Conservation (phyloP, 2,329 filamentous ascomycete species). For the Colletotrichum nymphaeae region DNA sequence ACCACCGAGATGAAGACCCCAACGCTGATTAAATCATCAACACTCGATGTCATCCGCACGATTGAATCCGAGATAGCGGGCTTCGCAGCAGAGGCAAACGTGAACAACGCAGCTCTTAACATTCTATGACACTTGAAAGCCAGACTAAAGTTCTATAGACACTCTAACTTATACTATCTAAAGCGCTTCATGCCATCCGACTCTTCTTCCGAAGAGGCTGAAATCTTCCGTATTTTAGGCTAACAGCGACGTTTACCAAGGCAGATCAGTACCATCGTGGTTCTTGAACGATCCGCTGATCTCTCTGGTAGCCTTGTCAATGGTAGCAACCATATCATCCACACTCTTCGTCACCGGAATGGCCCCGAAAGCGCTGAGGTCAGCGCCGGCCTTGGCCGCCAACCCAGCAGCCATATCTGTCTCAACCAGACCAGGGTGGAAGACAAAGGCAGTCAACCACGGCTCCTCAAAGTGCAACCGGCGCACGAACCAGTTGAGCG, state of each 20-base stretch:
- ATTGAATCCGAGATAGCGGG: too few species aligned
- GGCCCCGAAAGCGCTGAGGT: slow-evolving; percentile 24
- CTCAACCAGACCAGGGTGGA: slow-evolving; percentile 37
- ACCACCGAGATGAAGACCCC: too few species aligned
- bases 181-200: neutral
- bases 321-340: neutral
- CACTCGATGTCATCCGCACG: too few species aligned
- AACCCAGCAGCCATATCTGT: slow-evolving; percentile 18
- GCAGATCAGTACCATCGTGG: slow-evolving; percentile 27
- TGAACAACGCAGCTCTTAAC: neutral
- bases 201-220: neutral
- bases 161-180: too few species aligned
- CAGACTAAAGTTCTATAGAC: neutral
- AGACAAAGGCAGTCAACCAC: slow-evolving; percentile 38
- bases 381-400: neutral
- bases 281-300: slow-evolving; percentile 31
- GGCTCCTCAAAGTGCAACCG: slow-evolving; percentile 40
- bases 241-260: slow-evolving; percentile 15
- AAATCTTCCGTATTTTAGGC: neutral
- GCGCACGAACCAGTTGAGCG: slow-evolving; percentile 37
- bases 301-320: slow-evolving; percentile 21
- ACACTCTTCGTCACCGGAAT: slow-evolving; percentile 37
- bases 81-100: neutral
- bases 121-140: neutral
- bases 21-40: too few species aligned